Evolutionary conservation across 1,284 basidiomycete genomes (phyloP), one percentile per base, ranked within the genome.

Genomic region (Cutaneotrichosporon cavernicola): DNA sequence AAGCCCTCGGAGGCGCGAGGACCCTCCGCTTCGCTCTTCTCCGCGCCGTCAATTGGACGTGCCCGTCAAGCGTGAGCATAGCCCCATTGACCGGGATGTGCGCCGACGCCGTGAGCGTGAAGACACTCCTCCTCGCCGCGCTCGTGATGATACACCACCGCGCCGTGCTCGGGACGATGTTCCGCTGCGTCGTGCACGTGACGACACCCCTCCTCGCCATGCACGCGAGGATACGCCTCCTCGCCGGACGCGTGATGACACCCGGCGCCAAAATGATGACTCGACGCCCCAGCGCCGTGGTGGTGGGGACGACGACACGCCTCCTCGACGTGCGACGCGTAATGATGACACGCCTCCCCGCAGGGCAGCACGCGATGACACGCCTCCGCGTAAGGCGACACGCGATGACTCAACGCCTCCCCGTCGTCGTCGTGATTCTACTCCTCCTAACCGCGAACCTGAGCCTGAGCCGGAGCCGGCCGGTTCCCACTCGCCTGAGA

Each of bases 161-260:
- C 49, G 43, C 11, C 53, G 52, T 14, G 26, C 40, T 9, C 47
- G 64, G 4, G 56, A 65, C 38, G 63, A 65, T 10, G 36, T 56
- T 6, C 59, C 62, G 2, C 61, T 58, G 5, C 61, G 51, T 4
- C 50, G 56, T 5, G 10, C 34, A 3, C 56, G 60, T n/a, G 60
- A 52, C 13, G 60, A 56, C 40, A 61, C 60, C 1, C 61, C 58
- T 2, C 51, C 57, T 4, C 53, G 50, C 26, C 56, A 56, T 30
- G 52, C 55, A 3, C 47, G 40, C 52, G 60, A 62, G 31, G 61
- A 51, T 31, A 66, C 65, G 1, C 65, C 65, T 5, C 66, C 66
- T 22, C 65, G 62, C 34, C 59, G 56, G 6, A 18, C 40, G 14
- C 52, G 46, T 38, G 63, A 60, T 38, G 63, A 65, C 16, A 46